These are phyloP conservation scores for Arachis monticola DNA, from an alignment of 331 rosid species.

Conservation along the genomic window DNA sequence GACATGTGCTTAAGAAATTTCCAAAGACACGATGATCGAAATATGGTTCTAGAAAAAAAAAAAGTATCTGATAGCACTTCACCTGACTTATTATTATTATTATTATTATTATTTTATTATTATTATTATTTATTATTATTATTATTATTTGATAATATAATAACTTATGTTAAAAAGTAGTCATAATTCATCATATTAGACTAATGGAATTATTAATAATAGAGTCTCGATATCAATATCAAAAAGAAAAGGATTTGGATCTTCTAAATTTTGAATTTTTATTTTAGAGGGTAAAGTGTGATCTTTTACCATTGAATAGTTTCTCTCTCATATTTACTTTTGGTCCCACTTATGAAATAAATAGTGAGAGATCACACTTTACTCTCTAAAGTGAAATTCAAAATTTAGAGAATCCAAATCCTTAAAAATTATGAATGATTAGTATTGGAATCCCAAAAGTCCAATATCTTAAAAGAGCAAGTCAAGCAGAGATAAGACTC, in stretches of 20 bases:
- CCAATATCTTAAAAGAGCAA: constrained; percentile 43
- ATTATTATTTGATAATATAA: too few relatives aligned
- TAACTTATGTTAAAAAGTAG: background rate
- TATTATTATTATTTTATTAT: too few relatives aligned
- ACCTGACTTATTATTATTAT: background rate
- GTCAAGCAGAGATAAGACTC: constrained; percentile 32
- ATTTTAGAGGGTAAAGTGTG: too few relatives aligned
- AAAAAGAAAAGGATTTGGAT: constrained; percentile 41
- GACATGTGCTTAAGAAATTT: constrained; percentile 6
- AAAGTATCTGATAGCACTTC: constrained; percentile 9
- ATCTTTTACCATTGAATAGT: too few relatives aligned
- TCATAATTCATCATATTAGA: too few relatives aligned
- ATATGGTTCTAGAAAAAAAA: constrained; percentile 19
- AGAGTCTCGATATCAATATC: background rate
- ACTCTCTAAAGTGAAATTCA: too few relatives aligned
- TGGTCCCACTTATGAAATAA: too few relatives aligned
- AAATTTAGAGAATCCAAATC: too few relatives aligned
- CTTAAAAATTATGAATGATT: constrained; percentile 40
- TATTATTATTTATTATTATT: too few relatives aligned
- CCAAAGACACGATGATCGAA: constrained; percentile 4
- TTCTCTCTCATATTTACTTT: too few relatives aligned
- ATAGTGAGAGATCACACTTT: too few relatives aligned
- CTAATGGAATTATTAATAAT: background rate
- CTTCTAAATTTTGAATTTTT: too few relatives aligned
- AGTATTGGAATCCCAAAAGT: constrained; percentile 40